Conservation (phyloP, 148 eudicot genomes). For the Simmondsia chinensis region DNA sequence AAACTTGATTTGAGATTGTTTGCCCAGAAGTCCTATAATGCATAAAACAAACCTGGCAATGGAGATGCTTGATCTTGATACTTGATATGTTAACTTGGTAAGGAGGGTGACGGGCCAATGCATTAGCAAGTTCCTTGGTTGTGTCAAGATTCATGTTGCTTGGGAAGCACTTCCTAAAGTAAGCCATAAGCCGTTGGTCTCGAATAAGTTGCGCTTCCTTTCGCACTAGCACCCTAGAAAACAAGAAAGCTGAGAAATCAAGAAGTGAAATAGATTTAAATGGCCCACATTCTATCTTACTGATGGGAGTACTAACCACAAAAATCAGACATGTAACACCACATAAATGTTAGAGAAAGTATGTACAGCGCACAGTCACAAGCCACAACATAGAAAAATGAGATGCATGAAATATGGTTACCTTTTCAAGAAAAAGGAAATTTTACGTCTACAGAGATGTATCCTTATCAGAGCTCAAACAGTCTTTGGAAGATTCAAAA, state of each 20-base stretch:
- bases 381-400: no score
- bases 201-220: conserved; percentile 74
- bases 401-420: no score
- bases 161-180: conserved; percentile 83
- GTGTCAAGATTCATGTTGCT: conserved; percentile 42
- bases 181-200: conserved; percentile 64
- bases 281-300: no score
- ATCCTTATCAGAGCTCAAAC: no score
- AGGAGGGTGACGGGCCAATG: conserved; percentile 75
- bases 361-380: no score
- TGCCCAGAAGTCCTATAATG: not conserved
- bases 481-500: no score
- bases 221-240: conserved; percentile 48
- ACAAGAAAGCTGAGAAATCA: conserved; percentile 1
- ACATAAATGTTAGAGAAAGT: no score
- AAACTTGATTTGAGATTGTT: not conserved
- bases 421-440: no score
- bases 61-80: conserved; percentile 71
- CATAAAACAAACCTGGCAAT: conserved; percentile 47
- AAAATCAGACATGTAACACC: no score
- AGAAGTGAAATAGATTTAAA: no score
- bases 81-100: conserved; percentile 64
- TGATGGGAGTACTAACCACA: no score
- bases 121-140: conserved; percentile 71
- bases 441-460: no score